These are phyloP conservation scores for Talaromyces funiculosus DNA, from an alignment of 2,329 filamentous ascomycete species.

Conservation along the genomic window DNA sequence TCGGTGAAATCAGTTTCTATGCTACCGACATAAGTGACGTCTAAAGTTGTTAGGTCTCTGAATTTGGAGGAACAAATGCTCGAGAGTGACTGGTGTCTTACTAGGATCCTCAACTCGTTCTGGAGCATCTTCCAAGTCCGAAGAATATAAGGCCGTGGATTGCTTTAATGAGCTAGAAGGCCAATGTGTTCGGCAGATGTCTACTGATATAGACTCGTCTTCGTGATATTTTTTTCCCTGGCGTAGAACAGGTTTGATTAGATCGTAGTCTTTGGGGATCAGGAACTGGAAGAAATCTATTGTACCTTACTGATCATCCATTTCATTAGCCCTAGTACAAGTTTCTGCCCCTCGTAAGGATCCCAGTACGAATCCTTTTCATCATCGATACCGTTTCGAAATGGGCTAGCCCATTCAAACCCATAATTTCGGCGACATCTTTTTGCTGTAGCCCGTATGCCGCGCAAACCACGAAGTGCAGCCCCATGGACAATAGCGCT, in stretches of 20 bases:
- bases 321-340: not conserved
- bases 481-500: constrained; percentile 3
- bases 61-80: not conserved
- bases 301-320: constrained; percentile 6
- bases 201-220: not conserved
- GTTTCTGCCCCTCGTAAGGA: not conserved
- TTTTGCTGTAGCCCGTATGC: not conserved
- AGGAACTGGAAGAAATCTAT: no score
- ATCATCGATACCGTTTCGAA: not conserved
- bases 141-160: not conserved
- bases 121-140: not conserved
- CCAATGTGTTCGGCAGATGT: not conserved
- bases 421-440: constrained; percentile 7
- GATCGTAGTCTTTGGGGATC: no score
- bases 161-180: not conserved
- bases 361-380: not conserved
- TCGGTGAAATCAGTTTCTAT: not conserved
- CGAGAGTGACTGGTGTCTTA: not conserved
- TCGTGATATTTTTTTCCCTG: not conserved
- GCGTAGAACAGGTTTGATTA: not conserved
- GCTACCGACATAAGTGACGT: not conserved
- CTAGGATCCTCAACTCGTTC: not conserved
- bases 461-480: constrained; percentile 2
- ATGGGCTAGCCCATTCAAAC: not conserved
- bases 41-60: not conserved